Conservation (phyloP, 768 basidiomycete genomes). For the Leucosporidium yakuticum region DNA sequence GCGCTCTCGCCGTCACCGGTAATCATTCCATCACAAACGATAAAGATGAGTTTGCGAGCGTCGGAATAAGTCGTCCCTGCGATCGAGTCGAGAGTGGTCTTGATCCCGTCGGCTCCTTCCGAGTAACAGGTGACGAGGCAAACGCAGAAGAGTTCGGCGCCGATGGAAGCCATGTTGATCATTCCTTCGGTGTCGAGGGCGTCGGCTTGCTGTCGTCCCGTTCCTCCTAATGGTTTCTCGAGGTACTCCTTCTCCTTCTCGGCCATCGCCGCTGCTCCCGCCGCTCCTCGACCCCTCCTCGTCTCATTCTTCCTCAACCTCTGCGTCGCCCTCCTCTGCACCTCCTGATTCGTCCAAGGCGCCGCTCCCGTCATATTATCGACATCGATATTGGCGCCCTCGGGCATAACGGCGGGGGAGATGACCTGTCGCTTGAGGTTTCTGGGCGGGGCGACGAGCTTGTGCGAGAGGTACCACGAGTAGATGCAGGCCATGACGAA, state of each 20-base stretch:
- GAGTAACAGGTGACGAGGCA: conserved; percentile 97
- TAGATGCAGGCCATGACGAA: conserved; percentile 95
- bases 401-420: conserved; percentile 91
- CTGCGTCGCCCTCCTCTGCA: conserved; percentile 44
- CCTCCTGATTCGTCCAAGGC: conserved; percentile 69
- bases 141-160: conserved; percentile 87
- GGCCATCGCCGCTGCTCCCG: neutral
- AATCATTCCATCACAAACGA: conserved; percentile 98
- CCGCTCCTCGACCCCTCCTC: conserved; percentile 7
- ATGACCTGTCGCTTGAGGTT: conserved; percentile 76
- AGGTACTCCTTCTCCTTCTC: conserved; percentile 12
- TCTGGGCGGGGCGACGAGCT: conserved; percentile 69
- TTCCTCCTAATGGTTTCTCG: conserved; percentile 49
- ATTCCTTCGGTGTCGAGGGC: conserved; percentile 57
- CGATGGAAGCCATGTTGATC: conserved; percentile 83
- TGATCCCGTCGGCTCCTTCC: conserved; percentile 86
- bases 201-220: conserved; percentile 47
- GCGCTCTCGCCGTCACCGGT: conserved; percentile 93
- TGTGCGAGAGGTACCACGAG: conserved; percentile 87
- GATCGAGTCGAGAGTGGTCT: conserved; percentile 88
- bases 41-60: conserved; percentile 79
- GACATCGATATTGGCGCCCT: conserved; percentile 88
- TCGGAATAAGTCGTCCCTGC: conserved; percentile 87
- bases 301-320: conserved; percentile 12
- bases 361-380: conserved; percentile 87